Evolutionary conservation across 1,284 basidiomycete species (phyloP), one percentile per base, ranked within the genome.

Genomic region (Entoloma clypeatum): DNA sequence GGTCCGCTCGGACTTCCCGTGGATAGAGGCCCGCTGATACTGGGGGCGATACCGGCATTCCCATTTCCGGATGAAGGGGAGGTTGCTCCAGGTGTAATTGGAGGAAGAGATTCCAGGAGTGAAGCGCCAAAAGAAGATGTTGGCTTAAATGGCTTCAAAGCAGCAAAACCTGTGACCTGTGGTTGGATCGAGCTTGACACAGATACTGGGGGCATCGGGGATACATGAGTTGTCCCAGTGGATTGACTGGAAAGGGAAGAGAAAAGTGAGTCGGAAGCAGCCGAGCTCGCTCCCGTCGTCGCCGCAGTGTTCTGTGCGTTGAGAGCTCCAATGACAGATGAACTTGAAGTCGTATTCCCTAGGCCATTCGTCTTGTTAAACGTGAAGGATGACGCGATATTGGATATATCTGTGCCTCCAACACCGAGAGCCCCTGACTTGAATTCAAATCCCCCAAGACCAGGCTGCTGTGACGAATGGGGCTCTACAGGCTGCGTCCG

Each of bases 91-190:
- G 81, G 74, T 13, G 78, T 76, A 5, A 84, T 78, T 7, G 87
- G 71, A 3, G 90, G 89, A 18, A 95, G 64, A 1, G 80, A 79
- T 45, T 90, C 87, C 41, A 93, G 61, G 22, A 95, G 62, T 10
- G 81, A 78, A 26, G 86, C 81, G 23, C 93, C 93, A 59, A 97
- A 97, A 22, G 80, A 86, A 1, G 86, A 91, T 0, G 86, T 79
- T 2, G 93, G 93, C 61, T 94, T 92, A 77, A 97, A 97, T 2
- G 89, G 75, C 62, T 91, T 93, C 50, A 96, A 66, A 2, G 84
- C 86, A 18, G 74, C 69, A 52, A 86, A 90, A 1, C 93, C 93
- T 1, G 93, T 96, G 26, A 71, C 59, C 55, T 96, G 92, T 1
- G 87, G 68, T 54, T 81, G 79, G 5, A 93, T 51, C 5, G 71